phyloP scores from a whole-genome alignment of 1,284 basidiomycete species.

The Pseudozyma pruni region DNA sequence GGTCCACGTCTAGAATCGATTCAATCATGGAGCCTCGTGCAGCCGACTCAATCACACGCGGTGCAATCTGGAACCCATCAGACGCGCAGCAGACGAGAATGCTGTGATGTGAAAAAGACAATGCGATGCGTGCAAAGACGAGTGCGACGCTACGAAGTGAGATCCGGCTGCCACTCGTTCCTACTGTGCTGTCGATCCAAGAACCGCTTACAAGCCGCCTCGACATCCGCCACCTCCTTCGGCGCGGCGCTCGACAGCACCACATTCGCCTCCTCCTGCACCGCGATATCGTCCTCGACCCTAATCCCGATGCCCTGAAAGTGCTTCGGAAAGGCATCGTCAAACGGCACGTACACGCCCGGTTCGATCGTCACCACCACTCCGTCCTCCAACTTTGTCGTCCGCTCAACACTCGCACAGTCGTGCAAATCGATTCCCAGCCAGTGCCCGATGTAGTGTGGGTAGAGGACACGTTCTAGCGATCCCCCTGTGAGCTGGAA shows the following conservation, averaged over 20 bases:
- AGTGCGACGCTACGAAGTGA: constrained; percentile 1
- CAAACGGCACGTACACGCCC: constrained; percentile 63
- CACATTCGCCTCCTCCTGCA: constrained; percentile 43
- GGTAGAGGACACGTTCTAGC: constrained; percentile 81
- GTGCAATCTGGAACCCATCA: too few species aligned
- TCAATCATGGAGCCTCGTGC: too few species aligned
- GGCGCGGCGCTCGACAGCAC: constrained; percentile 58
- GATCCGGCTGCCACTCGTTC: constrained; percentile 3
- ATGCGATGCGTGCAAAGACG: neutral
- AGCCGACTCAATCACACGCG: too few species aligned
- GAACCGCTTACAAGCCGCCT: constrained; percentile 50
- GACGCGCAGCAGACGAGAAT: too few species aligned
- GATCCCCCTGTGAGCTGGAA: constrained; percentile 76
- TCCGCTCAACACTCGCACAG: constrained; percentile 55
- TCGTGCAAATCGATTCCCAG: constrained; percentile 76
- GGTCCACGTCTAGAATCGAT: too few species aligned
- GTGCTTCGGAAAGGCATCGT: constrained; percentile 53
- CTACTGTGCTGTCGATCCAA: constrained; percentile 15
- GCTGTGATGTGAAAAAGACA: neutral
- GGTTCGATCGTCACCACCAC: constrained; percentile 66
- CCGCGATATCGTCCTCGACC: constrained; percentile 65
- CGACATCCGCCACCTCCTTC: constrained; percentile 64
- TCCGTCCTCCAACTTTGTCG: constrained; percentile 51
- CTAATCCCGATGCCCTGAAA: constrained; percentile 65
- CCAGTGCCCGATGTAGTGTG: constrained; percentile 86